Conservation (phyloP, 164 flowering plant species). For the Annona squamosa region DNA sequence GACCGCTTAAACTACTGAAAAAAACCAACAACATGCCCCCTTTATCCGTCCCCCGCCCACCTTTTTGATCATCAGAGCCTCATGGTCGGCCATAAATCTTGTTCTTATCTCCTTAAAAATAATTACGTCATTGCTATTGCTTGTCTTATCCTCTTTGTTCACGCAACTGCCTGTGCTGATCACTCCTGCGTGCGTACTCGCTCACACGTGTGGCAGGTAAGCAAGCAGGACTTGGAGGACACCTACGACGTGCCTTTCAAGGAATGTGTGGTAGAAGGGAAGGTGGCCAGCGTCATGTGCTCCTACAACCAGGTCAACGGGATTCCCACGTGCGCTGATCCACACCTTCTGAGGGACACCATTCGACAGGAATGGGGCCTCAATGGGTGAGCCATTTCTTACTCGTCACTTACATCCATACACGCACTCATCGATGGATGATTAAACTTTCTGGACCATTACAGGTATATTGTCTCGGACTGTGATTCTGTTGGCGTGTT, state of each 20-base stretch:
- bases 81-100: neutral
- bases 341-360: constrained; percentile 48
- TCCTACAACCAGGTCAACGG: constrained; percentile 93
- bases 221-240: constrained; percentile 80
- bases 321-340: constrained; percentile 91
- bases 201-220: constrained; percentile 41
- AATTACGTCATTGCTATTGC: neutral
- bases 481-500: constrained; percentile 85
- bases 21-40: neutral
- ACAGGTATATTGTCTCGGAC: constrained; percentile 92
- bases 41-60: neutral
- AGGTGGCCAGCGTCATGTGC: constrained; percentile 92
- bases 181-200: neutral
- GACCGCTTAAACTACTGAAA: no score
- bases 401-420: neutral
- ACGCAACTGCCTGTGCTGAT: neutral
- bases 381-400: constrained; percentile 43
- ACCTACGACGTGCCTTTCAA: constrained; percentile 74
- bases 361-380: constrained; percentile 69
- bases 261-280: constrained; percentile 72
- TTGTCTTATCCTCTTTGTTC: neutral
- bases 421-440: neutral
- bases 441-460: neutral
- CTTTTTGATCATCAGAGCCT: neutral
- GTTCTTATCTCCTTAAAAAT: neutral